phyloP scores from a whole-genome alignment of 2,329 filamentous ascomycete species.

The Pezicula radicicola region DNA sequence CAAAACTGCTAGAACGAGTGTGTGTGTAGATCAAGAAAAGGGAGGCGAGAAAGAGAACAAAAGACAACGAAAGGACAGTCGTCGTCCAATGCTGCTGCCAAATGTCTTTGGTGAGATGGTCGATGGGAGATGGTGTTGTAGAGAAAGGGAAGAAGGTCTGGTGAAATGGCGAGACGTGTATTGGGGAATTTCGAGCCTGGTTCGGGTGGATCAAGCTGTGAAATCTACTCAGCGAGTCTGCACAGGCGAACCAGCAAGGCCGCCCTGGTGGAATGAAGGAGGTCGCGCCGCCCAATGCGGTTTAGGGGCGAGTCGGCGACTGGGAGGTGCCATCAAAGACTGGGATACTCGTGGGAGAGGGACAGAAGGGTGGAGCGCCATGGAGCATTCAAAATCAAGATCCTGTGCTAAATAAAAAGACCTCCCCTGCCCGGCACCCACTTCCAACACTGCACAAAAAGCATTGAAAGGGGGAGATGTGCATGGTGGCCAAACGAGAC shows the following conservation, averaged over 20 bases:
- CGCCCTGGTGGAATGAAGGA: conserved; percentile 1
- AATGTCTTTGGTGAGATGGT: conserved; percentile 1
- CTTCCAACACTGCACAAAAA: neutral
- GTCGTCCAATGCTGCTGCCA: conserved; percentile 3
- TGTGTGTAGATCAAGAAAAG: neutral
- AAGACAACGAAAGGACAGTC: conserved; percentile 3
- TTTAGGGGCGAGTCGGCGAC: neutral
- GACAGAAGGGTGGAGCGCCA: neutral
- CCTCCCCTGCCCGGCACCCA: neutral
- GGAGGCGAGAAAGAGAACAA: neutral
- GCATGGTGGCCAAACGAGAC: too few species aligned
- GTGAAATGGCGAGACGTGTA: conserved; percentile 5
- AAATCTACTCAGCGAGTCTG: neutral
- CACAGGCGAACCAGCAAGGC: neutral
- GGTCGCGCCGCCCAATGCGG: neutral
- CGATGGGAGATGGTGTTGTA: conserved; percentile 8
- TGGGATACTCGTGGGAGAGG: neutral
- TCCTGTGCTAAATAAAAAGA: conserved; percentile 2
- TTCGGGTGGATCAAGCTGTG: neutral
- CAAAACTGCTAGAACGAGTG: conserved; percentile 5
- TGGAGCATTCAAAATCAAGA: neutral
- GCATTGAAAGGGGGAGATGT: too few species aligned
- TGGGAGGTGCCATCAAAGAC: neutral
- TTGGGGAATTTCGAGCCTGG: conserved; percentile 3
- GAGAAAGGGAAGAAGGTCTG: conserved; percentile 6